Conservation (phyloP, 2,329 filamentous ascomycete genomes). For the Penicillium glabrum region DNA sequence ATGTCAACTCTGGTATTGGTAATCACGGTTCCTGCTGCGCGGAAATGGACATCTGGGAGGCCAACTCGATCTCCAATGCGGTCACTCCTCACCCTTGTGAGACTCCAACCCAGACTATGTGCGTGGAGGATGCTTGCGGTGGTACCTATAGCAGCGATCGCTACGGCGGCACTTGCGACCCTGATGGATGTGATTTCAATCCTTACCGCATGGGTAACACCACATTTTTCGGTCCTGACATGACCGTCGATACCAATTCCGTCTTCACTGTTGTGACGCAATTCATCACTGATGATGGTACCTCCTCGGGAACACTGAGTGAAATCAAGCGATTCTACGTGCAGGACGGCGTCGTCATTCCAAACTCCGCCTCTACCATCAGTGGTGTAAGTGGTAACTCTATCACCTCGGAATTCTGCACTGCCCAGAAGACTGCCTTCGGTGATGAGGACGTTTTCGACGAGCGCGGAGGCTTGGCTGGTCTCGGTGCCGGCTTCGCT, state of each 20-base stretch:
- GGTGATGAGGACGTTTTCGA: constrained; percentile 56
- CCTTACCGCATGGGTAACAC: constrained; percentile 64
- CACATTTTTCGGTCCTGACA: constrained; percentile 62
- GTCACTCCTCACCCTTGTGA: constrained; percentile 67
- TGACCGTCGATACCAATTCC: constrained; percentile 59
- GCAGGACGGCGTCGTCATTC: constrained; percentile 61
- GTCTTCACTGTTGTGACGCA: constrained; percentile 68
- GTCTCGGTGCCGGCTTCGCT: constrained; percentile 56
- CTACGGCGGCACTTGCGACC: constrained; percentile 65
- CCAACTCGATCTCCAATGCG: constrained; percentile 65
- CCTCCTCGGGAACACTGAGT: constrained; percentile 54
- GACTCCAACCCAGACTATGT: constrained; percentile 51
- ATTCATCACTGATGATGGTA: constrained; percentile 57
- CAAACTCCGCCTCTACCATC: constrained; percentile 53
- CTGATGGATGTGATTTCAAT: constrained; percentile 72
- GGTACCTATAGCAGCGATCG: constrained; percentile 55
- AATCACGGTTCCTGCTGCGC: constrained; percentile 62
- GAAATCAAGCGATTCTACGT: constrained; percentile 67
- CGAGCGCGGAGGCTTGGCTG: constrained; percentile 55
- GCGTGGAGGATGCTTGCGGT: constrained; percentile 53
- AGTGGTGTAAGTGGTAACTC: constrained; percentile 52
- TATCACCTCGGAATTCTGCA: constrained; percentile 61
- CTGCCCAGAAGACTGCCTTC: constrained; percentile 56
- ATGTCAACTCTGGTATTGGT: constrained; percentile 56
- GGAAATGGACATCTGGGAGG: constrained; percentile 72